These are phyloP conservation scores for Stylonectria norvegica DNA, from an alignment of 2,329 filamentous ascomycete species.

Conservation along the genomic window DNA sequence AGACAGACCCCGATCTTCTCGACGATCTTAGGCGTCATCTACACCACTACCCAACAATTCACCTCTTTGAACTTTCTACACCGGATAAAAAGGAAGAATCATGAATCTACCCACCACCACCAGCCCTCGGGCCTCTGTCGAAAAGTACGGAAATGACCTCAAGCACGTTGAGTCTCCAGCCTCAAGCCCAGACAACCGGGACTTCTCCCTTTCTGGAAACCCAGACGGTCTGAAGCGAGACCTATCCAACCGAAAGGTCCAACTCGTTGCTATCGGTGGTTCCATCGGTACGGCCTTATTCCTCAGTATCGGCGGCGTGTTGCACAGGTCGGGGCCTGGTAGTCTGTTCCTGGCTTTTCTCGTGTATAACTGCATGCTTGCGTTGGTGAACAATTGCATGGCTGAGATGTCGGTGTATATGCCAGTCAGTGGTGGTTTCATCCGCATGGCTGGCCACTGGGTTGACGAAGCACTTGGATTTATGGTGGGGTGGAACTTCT, in stretches of 20 bases:
- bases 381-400: background rate
- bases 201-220: background rate
- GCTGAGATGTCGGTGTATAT: background rate
- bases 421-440: background rate
- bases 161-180: background rate
- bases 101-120: too few relatives aligned
- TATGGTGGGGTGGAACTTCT: constrained; percentile 26
- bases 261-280: constrained; percentile 1
- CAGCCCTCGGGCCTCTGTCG: background rate
- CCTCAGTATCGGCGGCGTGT: background rate
- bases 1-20: too few relatives aligned
- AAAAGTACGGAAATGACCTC: background rate
- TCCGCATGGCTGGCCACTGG: background rate
- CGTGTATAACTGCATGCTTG: background rate
- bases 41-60: too few relatives aligned
- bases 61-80: too few relatives aligned
- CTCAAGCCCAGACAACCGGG: background rate
- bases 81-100: too few relatives aligned
- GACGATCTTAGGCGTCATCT: too few relatives aligned
- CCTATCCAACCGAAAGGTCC: background rate
- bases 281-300: constrained; percentile 1
- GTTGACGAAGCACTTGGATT: constrained; percentile 1
- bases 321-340: background rate
- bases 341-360: background rate
- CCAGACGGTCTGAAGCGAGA: background rate